Base-by-base conservation (phyloP, 2,329 filamentous ascomycete species). In the Aspergillus sp. region DNA sequence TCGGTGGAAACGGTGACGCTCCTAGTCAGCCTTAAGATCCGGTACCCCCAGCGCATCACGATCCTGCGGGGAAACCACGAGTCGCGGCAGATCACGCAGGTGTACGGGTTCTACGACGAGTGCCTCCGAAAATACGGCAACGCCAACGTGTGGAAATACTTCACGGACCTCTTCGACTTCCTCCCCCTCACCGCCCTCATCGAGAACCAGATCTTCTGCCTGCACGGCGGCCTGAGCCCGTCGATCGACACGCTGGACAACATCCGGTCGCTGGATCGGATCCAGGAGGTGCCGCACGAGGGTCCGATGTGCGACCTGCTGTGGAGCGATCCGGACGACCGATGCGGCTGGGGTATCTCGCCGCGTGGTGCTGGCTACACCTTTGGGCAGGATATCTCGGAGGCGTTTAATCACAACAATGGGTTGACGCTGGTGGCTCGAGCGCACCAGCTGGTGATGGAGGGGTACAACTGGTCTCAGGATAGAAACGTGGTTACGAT, bases 41-140 rank as follows among this genome's bases (percentile, higher is more conserved):
- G 91, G 70, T 95, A 96, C 66, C 91, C 91, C 41, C 80, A 89
- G 64, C 85, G 91, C 66, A 96, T 98, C 67, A 96, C 91, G 51
- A 93, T 98, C 59, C 82, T 98, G 48, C 88, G 91, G 58, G 91
- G 91, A 57, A 98, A 98, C 67, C 91, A 98, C 74, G 91, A 98
- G 68, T 95, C 88, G 44, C 82, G 91, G 52, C 91, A 98, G 67
- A 98, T 98, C 62, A 98, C 91, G 28, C 89, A 96, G 64, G 91
- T 98, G 38, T 98, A 98, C 61, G 91, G 91, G 42, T 98, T 98
- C 69, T 98, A 98, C 69, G 91, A 96, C 61, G 91, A 98, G 64
- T 98, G 91, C 61, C 77, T 96, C 51, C 84, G 88, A 60, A 98
- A 98, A 69, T 98, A 98, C 60, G 91, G 91, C 61, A 96, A 95